phyloP scores from a whole-genome alignment of 176 grass and related monocot species.

The Eragrostis curvula region DNA sequence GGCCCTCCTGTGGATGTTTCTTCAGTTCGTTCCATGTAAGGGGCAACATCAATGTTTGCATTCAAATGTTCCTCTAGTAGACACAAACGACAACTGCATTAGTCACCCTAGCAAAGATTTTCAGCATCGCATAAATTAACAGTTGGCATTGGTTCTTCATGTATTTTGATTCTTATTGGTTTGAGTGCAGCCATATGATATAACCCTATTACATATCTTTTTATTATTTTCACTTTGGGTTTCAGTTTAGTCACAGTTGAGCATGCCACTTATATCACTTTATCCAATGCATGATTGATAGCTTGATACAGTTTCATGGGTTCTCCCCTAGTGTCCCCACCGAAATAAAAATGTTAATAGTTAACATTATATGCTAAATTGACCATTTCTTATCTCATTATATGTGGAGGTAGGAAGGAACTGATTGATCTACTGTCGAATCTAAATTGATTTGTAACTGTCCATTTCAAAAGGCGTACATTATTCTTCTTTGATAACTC shows the following conservation, averaged over 20 bases:
- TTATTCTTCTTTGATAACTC: conserved; percentile 29
- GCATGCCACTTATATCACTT: not conserved
- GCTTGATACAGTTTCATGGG: not conserved
- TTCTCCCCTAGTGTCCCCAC: not conserved
- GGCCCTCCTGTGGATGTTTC: conserved; percentile 92
- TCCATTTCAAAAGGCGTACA: not conserved
- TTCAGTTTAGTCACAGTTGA: not conserved
- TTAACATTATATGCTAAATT: conserved; percentile 24
- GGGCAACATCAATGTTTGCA: conserved; percentile 14
- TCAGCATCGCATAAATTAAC: not conserved
- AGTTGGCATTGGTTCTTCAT: not conserved
- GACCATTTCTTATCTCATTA: not conserved
- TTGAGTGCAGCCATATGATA: not conserved
- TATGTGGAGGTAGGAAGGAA: conserved; percentile 20
- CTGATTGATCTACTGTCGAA: conserved; percentile 5
- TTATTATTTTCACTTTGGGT: not conserved
- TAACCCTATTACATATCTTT: not conserved
- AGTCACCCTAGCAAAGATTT: not conserved
- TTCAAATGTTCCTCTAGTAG: not conserved
- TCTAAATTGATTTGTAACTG: not conserved
- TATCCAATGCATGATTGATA: not conserved
- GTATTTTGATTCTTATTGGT: not conserved
- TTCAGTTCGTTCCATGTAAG: conserved; percentile 82
- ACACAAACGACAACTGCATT: not conserved
- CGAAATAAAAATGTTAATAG: not conserved